Base-by-base conservation (phyloP, 2,329 filamentous ascomycete genomes). In the Tolypocladium amazonense region DNA sequence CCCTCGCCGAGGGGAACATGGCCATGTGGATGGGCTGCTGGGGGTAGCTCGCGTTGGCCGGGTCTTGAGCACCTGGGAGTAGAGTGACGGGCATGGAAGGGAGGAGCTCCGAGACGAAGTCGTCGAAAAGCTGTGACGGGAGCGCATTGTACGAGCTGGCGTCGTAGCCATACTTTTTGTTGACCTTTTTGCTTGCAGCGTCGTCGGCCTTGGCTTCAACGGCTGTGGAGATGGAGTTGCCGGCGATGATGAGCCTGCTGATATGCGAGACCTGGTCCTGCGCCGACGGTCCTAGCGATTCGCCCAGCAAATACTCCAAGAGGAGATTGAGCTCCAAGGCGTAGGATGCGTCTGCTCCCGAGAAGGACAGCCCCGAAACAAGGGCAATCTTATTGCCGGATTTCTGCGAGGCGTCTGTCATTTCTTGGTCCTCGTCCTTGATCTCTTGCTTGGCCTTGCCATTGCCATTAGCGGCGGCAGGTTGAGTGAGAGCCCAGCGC, bases 121-220 rank as follows among this genome's bases (percentile, higher is more conserved):
- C 81, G 76, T 99, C 94, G 39, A 99, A 82, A 55, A 90, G 87
- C 60, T 88, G 85, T 3, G 90, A 92, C 0, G 94, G 94, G 1
- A 88, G 79, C 1, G 93, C 81, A 70, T 99, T 96, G 78, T 97
- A 99, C 0, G 88, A 75, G 59, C 88, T 87, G 60, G 90, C 86
- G 72, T 99, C 94, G 76, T 97, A 97, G 62, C 94, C 93, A 75
- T 97, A 97, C 71, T 95, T 96, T 72, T 91, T 96, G 57, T 80
- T 62, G 1, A 68, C 66, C 62, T 76, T 79, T 69, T 80, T 85
- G 66, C 80, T 75, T 54, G 67, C 64, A 0, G 68, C 65, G 61
- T 79, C 70, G 62, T 76, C 70, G 2, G 66, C 64, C 45, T 70
- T 69, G n/a, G 72, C 72, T 3, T 73, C 69, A 3, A 45, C 37